Evolutionary conservation across 306 rosid genomes (phyloP).

Genomic region (Glycyrrhiza uralensis): DNA sequence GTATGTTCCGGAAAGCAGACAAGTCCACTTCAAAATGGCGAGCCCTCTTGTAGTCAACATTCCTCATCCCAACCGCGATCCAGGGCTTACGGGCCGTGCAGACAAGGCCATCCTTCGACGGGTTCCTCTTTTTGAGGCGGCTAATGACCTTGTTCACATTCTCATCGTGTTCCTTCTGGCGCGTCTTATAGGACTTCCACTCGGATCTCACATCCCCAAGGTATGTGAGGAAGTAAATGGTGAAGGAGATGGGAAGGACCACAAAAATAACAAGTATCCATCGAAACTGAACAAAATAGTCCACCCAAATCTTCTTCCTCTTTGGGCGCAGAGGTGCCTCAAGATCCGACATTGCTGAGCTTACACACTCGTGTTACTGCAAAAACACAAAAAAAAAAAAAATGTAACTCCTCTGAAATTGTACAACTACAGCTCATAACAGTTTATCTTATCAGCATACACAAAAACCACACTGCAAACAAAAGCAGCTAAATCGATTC

Average conservation of each 20-base stretch:
- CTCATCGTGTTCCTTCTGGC: constrained; percentile 87
- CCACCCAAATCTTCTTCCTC: constrained; percentile 92
- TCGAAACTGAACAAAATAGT: constrained; percentile 70
- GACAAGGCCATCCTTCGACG: constrained; percentile 88
- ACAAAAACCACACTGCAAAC: no score
- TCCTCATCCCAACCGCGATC: constrained; percentile 98
- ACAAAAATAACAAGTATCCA: constrained; percentile 92
- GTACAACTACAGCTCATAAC: neutral
- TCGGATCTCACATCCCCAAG: constrained; percentile 90
- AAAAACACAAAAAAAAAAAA: neutral
- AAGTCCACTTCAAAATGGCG: constrained; percentile 94
- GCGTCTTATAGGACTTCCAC: constrained; percentile 78
- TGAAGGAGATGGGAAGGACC: constrained; percentile 88
- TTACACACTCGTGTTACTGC: neutral
- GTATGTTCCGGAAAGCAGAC: constrained; percentile 76
- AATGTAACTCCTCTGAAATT: neutral
- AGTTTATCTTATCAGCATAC: no score
- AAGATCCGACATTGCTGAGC: constrained; percentile 76
- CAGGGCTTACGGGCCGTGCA: constrained; percentile 96
- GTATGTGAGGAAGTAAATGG: constrained; percentile 76
- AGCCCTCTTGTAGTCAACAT: constrained; percentile 97
- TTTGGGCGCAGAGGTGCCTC: constrained; percentile 78
- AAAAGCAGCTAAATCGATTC: neutral
- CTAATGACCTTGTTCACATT: constrained; percentile 78
- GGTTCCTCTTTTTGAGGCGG: constrained; percentile 86